A percentile compares a stretch with the other conserved stretches of the same genome.
Conservation (phyloP, 805 yeast genomes). For the Ogataea methylovora region DNA sequence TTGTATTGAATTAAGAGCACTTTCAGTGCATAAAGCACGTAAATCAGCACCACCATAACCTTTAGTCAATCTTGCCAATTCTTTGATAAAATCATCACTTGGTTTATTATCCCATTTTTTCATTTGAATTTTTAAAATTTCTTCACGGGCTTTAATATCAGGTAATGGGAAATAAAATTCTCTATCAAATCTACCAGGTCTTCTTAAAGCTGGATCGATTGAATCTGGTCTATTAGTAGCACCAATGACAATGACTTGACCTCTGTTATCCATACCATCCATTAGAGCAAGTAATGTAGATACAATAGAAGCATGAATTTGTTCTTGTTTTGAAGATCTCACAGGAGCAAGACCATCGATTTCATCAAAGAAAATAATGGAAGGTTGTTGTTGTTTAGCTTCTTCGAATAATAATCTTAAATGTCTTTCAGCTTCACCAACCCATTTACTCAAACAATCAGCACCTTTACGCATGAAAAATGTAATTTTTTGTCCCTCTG, state of each 20-base stretch:
- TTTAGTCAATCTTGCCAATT: slow-evolving; percentile 74
- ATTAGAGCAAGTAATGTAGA: slow-evolving; percentile 89
- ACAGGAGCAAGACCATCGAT: slow-evolving; percentile 98
- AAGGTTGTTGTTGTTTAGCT: slow-evolving; percentile 92
- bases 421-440: slow-evolving; percentile 97
- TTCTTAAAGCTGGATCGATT: slow-evolving; percentile 93
- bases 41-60: slow-evolving; percentile 99
- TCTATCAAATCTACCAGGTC: slow-evolving; percentile 96
- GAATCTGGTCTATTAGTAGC: slow-evolving; percentile 98
- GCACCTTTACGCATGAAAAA: slow-evolving; percentile 99
- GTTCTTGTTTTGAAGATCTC: slow-evolving; percentile 94
- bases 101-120: slow-evolving; percentile 81
- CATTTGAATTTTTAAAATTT: slow-evolving; percentile 81
- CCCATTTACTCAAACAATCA: slow-evolving; percentile 96
- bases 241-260: slow-evolving; percentile 96
- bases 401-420: slow-evolving; percentile 86
- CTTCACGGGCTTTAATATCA: slow-evolving; percentile 66
- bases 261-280: slow-evolving; percentile 99
- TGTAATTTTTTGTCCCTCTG: slow-evolving; percentile 78
- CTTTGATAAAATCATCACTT: slow-evolving; percentile 45
- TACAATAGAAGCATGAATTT: slow-evolving; percentile 95
- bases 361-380: slow-evolving; percentile 94
- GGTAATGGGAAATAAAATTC: slow-evolving; percentile 96
- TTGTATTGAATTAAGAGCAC: slow-evolving; percentile 88
- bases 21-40: slow-evolving; percentile 90